Base-by-base conservation (phyloP, 2,329 filamentous ascomycete species). In the Trichoderma cornu-damae region DNA sequence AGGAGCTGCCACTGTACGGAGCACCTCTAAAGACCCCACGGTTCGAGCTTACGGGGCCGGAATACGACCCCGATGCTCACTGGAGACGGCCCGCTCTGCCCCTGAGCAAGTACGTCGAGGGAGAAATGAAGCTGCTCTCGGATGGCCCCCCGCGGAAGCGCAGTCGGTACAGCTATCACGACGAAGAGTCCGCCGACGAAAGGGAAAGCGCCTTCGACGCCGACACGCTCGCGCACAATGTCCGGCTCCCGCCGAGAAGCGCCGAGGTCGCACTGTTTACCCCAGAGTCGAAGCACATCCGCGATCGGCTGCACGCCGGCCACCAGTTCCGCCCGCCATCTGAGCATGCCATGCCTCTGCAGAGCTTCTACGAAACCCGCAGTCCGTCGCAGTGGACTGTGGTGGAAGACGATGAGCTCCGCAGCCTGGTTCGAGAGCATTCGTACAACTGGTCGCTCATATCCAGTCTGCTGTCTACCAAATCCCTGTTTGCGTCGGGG, bases 381-480 rank as follows among this genome's bases (percentile, higher is more conserved):
- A 84, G 81, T 53, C 86, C 91, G 2, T 97, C 94, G 3, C 91
- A 96, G 67, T 99, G 94, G 94, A 90, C 90, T 0, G 81, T 84
- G 68, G 79, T 87, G 2, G 94, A 99, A 69, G 94, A 99, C 64
- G 92, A 97, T 65, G 90, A 96, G 70, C 78, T 99, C 6, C 86
- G 89, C 54, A 81, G 80, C 44, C 79, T 96, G 38, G 94, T 96
- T 16, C 88, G 90, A 64, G 90, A 97, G 61, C 96, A 94, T 67
- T 90, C 90, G 0, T 97, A 96, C 76, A 99, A 99, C 66, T 99
- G 94, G 94, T 95, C 91, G 3, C 78, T 99, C 4, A 96, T 97
- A 54, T 89, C 92, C 1, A 89, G 84, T 64, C 86, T 93, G 59
- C 76, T 97, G 53, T 81, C 84, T 1, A 81, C 87, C 14, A 84